These are phyloP conservation scores for Leptomonas pyrrhocoris DNA, from an alignment of 208 protist species.

Conservation along the genomic window DNA sequence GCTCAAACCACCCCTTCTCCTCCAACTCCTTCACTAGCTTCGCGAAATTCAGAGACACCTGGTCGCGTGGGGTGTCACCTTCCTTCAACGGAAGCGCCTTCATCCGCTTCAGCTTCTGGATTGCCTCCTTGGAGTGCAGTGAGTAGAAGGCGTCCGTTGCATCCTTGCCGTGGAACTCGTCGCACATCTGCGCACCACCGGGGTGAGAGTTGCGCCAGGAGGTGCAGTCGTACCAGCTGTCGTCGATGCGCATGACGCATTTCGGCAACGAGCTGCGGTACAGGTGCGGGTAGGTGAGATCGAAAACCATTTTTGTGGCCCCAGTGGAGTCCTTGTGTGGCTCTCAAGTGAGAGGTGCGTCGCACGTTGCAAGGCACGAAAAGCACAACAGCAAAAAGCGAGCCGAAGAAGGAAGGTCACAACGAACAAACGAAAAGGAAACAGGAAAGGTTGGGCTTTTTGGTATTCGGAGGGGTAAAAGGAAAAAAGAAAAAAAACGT, in stretches of 20 bases:
- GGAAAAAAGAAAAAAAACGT: no score
- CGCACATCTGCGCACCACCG: slow-evolving; percentile 70
- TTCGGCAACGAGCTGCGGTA: slow-evolving; percentile 74
- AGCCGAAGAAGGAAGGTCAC: not conserved
- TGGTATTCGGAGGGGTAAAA: no score
- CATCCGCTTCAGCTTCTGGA: slow-evolving; percentile 79
- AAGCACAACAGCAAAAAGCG: not conserved
- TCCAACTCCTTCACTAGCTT: slow-evolving; percentile 64
- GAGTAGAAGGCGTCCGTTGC: slow-evolving; percentile 83
- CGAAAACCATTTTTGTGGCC: slow-evolving; percentile 49
- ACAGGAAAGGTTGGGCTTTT: not conserved
- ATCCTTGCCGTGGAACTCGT: slow-evolving; percentile 79
- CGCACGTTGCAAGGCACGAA: not conserved
- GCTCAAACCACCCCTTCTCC: slow-evolving; percentile 66
- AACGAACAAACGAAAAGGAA: slow-evolving; percentile 12
- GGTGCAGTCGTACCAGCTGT: slow-evolving; percentile 84
- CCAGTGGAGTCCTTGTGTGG: no score
- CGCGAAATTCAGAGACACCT: slow-evolving; percentile 65
- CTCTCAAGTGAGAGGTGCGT: no score
- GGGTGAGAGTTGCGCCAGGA: slow-evolving; percentile 78
- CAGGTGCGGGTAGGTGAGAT: slow-evolving; percentile 50
- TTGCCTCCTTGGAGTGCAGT: slow-evolving; percentile 77
- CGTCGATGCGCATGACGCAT: slow-evolving; percentile 77
- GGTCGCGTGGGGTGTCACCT: slow-evolving; percentile 55
- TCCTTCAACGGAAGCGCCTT: slow-evolving; percentile 73